Evolutionary conservation across 345 rosid species (phyloP), one percentile per base, ranked within the genome.

Genomic region (Cardamine chenopodiifolia): DNA sequence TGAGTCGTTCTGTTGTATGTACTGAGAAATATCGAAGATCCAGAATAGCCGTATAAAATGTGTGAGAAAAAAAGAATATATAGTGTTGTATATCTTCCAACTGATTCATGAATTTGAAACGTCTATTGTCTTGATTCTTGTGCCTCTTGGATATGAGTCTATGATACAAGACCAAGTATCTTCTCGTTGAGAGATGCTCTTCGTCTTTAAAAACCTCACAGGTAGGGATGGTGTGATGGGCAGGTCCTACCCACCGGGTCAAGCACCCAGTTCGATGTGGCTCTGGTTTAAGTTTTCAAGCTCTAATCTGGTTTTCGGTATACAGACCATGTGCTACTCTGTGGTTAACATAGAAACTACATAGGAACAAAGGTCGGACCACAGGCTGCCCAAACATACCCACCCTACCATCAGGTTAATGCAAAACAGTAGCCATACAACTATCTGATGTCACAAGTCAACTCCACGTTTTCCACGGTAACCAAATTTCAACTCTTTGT

Each of bases 1-100:
- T 66, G 59, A 66, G 42, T 72, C 23, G n/a, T 52, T 59, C 26
- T 50, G 52, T 59, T 64, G 62, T 23, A 3, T 78, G 50, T 72
- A 39, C 26, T 45, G 15, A 48, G 37, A 35, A 19, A 56, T 0
- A 48, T 19, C 7, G 1, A 72, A 62, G 18, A 52, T 44, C 19
- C 29, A 53, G 37, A 35, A 48, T 4, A 49, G 3, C 28, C 35
- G 6, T 29, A 29, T 29, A 35, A 11, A 26, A 57, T 57, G 55
- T 70, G 35, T 54, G 76, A 63, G 66, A 11, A 45, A 42, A 20
- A 44, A 12, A 1, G 40, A 44, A 31, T 29, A 8, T 55, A 45
- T 39, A n/a, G 12, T 71, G 31, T 54, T 53, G 10, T 64, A 37
- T 57, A 39, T 45, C 11, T 37, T 71, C 19, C 11, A 32, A 58